Evolutionary conservation across 495 filamentous ascomycete species (phyloP), one percentile per base, ranked within the genome.

Genomic region (Neurospora discreta): DNA sequence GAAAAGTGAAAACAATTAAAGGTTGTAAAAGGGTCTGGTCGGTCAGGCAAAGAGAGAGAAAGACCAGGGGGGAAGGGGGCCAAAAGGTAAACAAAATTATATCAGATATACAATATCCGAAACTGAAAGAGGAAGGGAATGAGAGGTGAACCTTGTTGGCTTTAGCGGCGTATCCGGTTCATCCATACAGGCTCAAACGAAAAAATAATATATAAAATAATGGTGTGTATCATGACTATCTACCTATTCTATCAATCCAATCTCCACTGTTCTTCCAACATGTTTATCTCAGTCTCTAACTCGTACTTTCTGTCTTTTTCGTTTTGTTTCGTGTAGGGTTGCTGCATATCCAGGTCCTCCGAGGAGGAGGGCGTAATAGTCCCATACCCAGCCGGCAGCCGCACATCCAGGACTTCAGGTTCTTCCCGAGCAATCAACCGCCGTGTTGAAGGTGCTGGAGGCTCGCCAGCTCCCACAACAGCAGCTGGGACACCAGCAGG

Each of bases 341-440:
- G 84, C 74, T 86, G 84, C 76, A 81, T 85, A 71, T 86, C 84
- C 23, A 78, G 79, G 44, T 75, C 80, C 67, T 75, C 78, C 26
- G 6, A 9, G 2, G 52, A 65, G 15, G 52, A 65, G 71, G 81
- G 78, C 71, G 79, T 81, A 16, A 82, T 80, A 74, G 82, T 81
- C n/a, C 83, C 82, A 18, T 84, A 84, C 36, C 78, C 81, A 8
- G 80, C 79, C 8, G 80, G 78, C 68, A 78, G 69, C 71, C 80
- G 73, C 18, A 75, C 79, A 8, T 65, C 52, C 13, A 2, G 52
- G 13, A 65, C 15, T 6, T 80, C 83, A 0, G 77, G 79, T 44
- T 85, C 84, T 1, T 78, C 83, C 52, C 79, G 82, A 65, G 83
- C 83, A 43, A 83, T 84, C 74, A 85, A 84, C 75, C 75, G 5